Percentiles rank a stretch among this genome's conserved stretches.
phyloP scores from a whole-genome alignment of 2,329 filamentous ascomycete species.

The Aspergillus sp. region DNA sequence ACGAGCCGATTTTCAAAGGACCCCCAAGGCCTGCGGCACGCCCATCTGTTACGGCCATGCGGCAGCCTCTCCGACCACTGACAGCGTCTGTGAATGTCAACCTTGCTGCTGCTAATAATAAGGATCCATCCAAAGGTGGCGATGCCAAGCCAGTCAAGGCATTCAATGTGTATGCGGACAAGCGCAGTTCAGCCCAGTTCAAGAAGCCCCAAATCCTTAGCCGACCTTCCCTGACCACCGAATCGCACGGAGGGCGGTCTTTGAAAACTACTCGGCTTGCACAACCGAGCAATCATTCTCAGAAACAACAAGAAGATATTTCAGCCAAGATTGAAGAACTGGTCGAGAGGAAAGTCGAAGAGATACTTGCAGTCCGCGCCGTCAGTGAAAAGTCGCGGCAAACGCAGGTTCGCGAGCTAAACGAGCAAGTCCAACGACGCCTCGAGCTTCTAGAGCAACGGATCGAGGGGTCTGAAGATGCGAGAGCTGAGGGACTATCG shows the following conservation, averaged over 20 bases:
- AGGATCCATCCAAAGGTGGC: conserved; percentile 56
- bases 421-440: conserved; percentile 77
- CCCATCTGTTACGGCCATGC: conserved; percentile 51
- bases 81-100: conserved; percentile 76
- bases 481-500: conserved; percentile 78
- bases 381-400: conserved; percentile 58
- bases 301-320: conserved; percentile 55
- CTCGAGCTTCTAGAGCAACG: conserved; percentile 83
- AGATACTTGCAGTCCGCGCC: conserved; percentile 80
- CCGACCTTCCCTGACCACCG: conserved; percentile 47
- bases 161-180: conserved; percentile 86
- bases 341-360: conserved; percentile 88
- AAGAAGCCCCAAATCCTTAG: conserved; percentile 50
- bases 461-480: conserved; percentile 78
- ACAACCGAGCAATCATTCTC: conserved; percentile 31
- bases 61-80: conserved; percentile 80
- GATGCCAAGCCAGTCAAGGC: conserved; percentile 76
- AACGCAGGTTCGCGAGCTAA: conserved; percentile 59
- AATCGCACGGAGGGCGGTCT: conserved; percentile 46
- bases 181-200: conserved; percentile 51
- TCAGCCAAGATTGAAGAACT: conserved; percentile 84
- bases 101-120: conserved; percentile 59
- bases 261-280: conserved; percentile 53
- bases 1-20: conserved; percentile 86
- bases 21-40: conserved; percentile 60